Evolutionary conservation across 805 yeast species (phyloP), one percentile per base, ranked within the genome.

Genomic region (Jamesozyma lodderae): DNA sequence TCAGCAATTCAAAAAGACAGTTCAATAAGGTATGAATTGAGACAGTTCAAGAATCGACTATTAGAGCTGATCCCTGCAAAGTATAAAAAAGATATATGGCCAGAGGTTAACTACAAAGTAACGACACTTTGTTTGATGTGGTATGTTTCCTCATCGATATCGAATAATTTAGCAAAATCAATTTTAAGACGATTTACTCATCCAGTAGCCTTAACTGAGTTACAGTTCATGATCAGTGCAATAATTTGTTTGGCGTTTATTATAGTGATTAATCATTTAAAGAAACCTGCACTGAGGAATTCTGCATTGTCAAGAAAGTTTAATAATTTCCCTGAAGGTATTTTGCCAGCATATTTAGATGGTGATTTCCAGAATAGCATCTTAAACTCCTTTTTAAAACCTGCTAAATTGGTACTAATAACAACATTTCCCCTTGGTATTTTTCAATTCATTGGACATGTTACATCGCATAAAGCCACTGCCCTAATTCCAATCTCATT

Each of bases 401-500:
- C 94, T 18, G 66, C 76, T 2, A 47, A 57, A 34, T 53, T 68
- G 36, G 66, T 80, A 24, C 48, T 83, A 13, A 53, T 65, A 35
- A 79, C 86, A 11, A 85, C 95, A 0, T 73, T 85, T 17, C 97
- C 97, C 15, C 86, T 90, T 95, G 97, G 96, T 6, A 66, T 79
- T 43, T 92, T 90, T 64, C 97, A 90, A 65, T 83, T 90, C 48
- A 67, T 80, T 16, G 98, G 97, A 16, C 97, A 90, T 60, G 77
- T 88, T 44, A 75, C 94, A 11, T 76, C 94, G 6, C 96, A 88
- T 57, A 82, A 83, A 55, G 90, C 97, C n/a, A 87, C 96, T 2
- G 73, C 88, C 2, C 60, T 83, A 43, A 84, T 92, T 36, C 96
- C 96, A 0, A 96, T 92, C n/a, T 83, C 96, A 4, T 64, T 88